Base-by-base conservation (phyloP, 345 rosid species). In the Corchorus olitorius region DNA sequence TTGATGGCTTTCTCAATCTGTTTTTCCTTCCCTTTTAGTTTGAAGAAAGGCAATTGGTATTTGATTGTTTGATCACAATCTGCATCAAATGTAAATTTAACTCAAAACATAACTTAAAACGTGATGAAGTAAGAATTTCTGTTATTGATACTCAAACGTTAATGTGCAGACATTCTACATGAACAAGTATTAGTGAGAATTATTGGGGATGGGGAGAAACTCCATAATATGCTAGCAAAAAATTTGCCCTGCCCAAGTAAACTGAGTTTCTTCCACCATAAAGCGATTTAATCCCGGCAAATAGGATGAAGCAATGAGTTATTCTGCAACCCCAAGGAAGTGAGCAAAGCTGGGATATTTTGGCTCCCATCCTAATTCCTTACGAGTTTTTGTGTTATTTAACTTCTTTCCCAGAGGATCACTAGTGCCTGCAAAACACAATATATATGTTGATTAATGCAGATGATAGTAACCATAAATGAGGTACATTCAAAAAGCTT, bases 301-400 rank as follows among this genome's bases (percentile, higher is more conserved):
- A 3, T 19, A 27, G 37, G 62, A 35, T 15, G 58, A 39, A 34
- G 34, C 43, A 3, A 69, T 6, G 41, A 34, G 78, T 85, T 82
- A 89, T 22, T 83, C 84, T 0, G 83, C 74, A 14, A 88, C 79
- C 73, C 94, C 95, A 11, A 96, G 84, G 85, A 89, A 96, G 3
- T 86, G 86, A 70, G 93, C 90, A 75, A 96, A 96, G 87, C 97
- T 93, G 17, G 87, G 88, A 78, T 91, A 86, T 80, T 90, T 89
- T 1, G 98, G 98, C 81, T 96, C 93, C 99, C 99, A 93, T 56
- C 88, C 97, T 52, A 96, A 76, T 68, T 92, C 97, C 1, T 82
- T 75, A 7, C 92, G 87, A 77, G 99, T 96, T 79, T 72, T 81
- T 0, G 92, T 79, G 87, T 93, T 96, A 92, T 90, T 89, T 80